Base-by-base conservation (phyloP, 495 filamentous ascomycete genomes). In the Chaetomium fimeti region DNA sequence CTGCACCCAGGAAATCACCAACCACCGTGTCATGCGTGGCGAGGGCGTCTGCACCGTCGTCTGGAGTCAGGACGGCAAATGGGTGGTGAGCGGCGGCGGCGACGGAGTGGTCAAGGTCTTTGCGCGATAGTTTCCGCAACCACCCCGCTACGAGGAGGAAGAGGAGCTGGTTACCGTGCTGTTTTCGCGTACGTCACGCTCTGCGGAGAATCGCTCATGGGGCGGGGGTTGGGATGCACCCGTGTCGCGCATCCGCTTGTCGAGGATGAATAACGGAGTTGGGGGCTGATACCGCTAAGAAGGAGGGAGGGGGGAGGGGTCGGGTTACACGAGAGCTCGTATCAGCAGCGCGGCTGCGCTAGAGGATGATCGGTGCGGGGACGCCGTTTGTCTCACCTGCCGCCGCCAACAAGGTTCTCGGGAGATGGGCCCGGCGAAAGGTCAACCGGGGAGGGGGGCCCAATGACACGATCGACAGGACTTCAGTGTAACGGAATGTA, bases 61-160 rank as follows among this genome's bases (percentile, higher is more conserved):
- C 22, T 98, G 95, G 94, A 94, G 90, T 71, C 87, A 90, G 66
- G 94, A 98, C 69, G 93, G 93, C 42, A 83, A 90, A 63, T 93
- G 92, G 89, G 93, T 98, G 43, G 91, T 98, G 63, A 91, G 90
- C 66, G 95, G 87, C 12, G 94, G 94, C 22, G 94, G 94, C n/a
- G 94, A 98, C 74, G 95, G 94, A 3, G 87, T 96, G 22, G 94
- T 96, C 51, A 98, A 97, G 80, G 94, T 98, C 61, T 97, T 96
- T 82, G 88, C 89, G 29, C 74, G 81, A 20, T 76, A 75, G 72
- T 27, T 27, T 28, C 42, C 13, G 67, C 62, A 59, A 45, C 13
- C 52, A 28, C 42, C 22, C n/a, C 56, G 22, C 40, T 32, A 61
- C 49, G 13, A 61, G 16, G 22, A 20, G 56, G 24, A 27, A 48